Conservation (phyloP, 768 basidiomycete species). For the Tricholoma hemisulphureum region DNA sequence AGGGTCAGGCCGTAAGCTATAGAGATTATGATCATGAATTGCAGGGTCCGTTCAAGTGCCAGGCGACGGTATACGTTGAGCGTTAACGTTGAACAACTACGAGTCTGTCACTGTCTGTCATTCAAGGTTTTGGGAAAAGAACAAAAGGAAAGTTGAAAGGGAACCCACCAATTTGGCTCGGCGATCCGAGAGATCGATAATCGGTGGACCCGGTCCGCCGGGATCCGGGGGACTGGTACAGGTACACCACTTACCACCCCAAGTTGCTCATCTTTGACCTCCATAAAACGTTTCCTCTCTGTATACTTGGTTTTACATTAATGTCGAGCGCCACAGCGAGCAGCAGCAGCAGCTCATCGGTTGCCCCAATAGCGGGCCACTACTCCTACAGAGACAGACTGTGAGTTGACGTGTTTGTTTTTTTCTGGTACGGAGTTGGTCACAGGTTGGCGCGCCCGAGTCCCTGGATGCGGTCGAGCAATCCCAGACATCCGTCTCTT, state of each 20-base stretch:
- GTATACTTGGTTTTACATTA: background rate
- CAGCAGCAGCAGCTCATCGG: background rate
- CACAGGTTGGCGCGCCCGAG: background rate
- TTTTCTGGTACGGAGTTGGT: background rate
- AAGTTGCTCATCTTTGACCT: background rate
- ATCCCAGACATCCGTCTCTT: background rate
- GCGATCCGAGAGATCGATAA: background rate
- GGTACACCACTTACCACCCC: background rate
- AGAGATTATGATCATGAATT: too few species aligned
- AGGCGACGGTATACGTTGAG: too few species aligned
- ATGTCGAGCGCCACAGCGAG: background rate
- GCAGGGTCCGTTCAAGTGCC: too few species aligned
- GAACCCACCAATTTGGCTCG: background rate
- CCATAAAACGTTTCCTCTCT: background rate
- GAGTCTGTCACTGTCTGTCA: background rate
- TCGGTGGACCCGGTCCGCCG: background rate
- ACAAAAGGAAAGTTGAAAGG: slow-evolving; percentile 1
- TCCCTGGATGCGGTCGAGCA: background rate
- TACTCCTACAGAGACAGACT: background rate
- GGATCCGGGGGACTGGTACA: background rate
- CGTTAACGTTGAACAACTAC: too few species aligned
- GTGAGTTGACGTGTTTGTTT: background rate
- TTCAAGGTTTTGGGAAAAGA: background rate
- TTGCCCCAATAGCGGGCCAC: background rate
- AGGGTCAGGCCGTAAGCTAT: background rate